These are phyloP conservation scores for Naganishia liquefaciens DNA, from an alignment of 1,284 basidiomycete genomes.

Conservation along the genomic window DNA sequence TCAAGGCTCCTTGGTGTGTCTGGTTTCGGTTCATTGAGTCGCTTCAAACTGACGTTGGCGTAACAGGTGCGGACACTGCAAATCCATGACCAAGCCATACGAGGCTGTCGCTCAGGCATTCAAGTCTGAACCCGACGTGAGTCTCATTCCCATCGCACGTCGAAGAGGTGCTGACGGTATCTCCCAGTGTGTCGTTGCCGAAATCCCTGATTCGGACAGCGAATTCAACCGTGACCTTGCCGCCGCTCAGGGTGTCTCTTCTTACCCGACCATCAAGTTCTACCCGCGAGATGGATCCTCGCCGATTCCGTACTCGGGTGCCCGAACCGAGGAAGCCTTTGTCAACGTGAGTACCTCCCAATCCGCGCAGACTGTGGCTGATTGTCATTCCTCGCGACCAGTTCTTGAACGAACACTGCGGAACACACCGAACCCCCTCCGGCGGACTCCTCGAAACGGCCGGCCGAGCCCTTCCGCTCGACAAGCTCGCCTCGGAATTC, in stretches of 20 bases:
- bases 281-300: slow-evolving; percentile 70
- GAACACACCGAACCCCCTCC: slow-evolving; percentile 76
- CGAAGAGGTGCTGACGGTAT: neutral
- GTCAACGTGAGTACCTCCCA: slow-evolving; percentile 45
- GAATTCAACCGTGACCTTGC: slow-evolving; percentile 74
- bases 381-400: slow-evolving; percentile 24
- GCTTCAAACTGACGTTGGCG: neutral
- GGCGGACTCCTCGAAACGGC: slow-evolving; percentile 81
- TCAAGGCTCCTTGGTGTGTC: slow-evolving; percentile 68
- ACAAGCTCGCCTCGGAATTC: slow-evolving; percentile 76
- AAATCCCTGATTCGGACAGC: slow-evolving; percentile 80
- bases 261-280: slow-evolving; percentile 92
- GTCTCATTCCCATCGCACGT: slow-evolving; percentile 38
- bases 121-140: slow-evolving; percentile 70
- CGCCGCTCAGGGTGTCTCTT: slow-evolving; percentile 68
- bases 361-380: neutral
- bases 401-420: slow-evolving; percentile 79
- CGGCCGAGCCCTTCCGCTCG: slow-evolving; percentile 76
- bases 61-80: slow-evolving; percentile 62
- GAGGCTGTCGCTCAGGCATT: slow-evolving; percentile 82
- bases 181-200: slow-evolving; percentile 76
- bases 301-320: slow-evolving; percentile 62
- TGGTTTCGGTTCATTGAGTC: no score
- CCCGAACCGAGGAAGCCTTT: slow-evolving; percentile 55
- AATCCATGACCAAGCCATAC: slow-evolving; percentile 77